Conservation (phyloP, 2,329 filamentous ascomycete species). For the Drechslerella stenobrocha region DNA sequence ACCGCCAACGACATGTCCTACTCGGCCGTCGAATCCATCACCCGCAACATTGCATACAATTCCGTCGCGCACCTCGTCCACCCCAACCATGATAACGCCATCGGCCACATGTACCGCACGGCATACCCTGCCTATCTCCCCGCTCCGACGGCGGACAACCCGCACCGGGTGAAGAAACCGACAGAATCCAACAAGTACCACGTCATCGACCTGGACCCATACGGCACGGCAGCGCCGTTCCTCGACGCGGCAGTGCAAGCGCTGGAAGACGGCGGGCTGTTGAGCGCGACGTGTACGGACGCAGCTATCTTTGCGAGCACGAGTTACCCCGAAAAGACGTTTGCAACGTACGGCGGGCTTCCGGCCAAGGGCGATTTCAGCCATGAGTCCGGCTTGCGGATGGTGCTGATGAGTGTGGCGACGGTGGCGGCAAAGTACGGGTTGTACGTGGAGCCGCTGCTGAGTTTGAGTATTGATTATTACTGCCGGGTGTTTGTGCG, state of each 20-base stretch:
- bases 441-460: conserved; percentile 81
- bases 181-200: conserved; percentile 68
- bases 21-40: conserved; percentile 77
- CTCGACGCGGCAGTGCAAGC: conserved; percentile 87
- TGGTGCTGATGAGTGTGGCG: conserved; percentile 82
- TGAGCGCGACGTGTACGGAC: conserved; percentile 96
- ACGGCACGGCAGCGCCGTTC: conserved; percentile 90
- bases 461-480: conserved; percentile 94
- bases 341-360: conserved; percentile 86
- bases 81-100: conserved; percentile 66
- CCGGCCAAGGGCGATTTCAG: conserved; percentile 82
- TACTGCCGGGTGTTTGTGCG: conserved; percentile 88
- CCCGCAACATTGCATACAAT: conserved; percentile 83
- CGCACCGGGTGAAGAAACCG: conserved; percentile 6
- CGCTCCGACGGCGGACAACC: conserved; percentile 21
- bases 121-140: conserved; percentile 23
- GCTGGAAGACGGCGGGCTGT: conserved; percentile 76
- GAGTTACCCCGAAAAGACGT: conserved; percentile 92
- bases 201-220: conserved; percentile 94
- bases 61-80: conserved; percentile 58
- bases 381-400: conserved; percentile 83
- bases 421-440: conserved; percentile 82
- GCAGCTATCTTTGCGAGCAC: conserved; percentile 92
- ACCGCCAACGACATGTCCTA: conserved; percentile 87
- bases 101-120: conserved; percentile 78